Evolutionary conservation across 2,329 filamentous ascomycete genomes (phyloP), one percentile per base, ranked within the genome.

Genomic region (Apiospora sp.): DNA sequence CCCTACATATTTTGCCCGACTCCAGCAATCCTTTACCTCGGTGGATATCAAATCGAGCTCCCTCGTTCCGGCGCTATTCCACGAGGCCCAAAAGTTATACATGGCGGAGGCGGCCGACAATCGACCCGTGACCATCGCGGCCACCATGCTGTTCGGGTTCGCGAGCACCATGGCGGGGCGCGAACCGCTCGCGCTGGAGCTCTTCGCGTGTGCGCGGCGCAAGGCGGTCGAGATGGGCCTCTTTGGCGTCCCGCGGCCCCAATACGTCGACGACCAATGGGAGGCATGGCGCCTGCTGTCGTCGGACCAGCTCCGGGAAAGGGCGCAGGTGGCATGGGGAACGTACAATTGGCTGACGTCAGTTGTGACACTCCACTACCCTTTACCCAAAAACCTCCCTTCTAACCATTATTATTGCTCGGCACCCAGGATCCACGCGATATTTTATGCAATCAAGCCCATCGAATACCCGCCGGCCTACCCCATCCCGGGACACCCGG

Each of bases 311-410:
- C 49, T 64, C 13, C 19, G 69, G 12, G 69, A 54, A 14, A 48
- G 37, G 12, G 51, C 69, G 10, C 69, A 71, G 6, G 54, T 46
- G 16, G 69, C 69, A 10, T 71, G 69, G 69, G 69, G 69, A 8
- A n/a, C 24, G 14, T 49, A 48, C n/a, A 71, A 71, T 24, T 71
- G 69, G 69, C 22, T 64, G 22, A 67, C 69, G 54, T 71, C 30
- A 67, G 69, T 58, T 3, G 16, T 7, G 49, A 30, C 27, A 30
- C 27, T 30, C 27, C 27, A 30, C 27, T 30, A 30, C 27, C 27
- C 27, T 30, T 30, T 30, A 30, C 27, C 27, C 2, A 30, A 30
- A 30, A 24, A 4, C n/a, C 12, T 12, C 12, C 24, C 10, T n/a
- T 2, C 49, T 54, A 13, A 54, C 12, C 4, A 14, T 27, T 30